A percentile compares a stretch with the other conserved stretches of the same genome.
Evolutionary conservation across 805 yeast species (phyloP).

Genomic region (Candida broadrunensis): DNA sequence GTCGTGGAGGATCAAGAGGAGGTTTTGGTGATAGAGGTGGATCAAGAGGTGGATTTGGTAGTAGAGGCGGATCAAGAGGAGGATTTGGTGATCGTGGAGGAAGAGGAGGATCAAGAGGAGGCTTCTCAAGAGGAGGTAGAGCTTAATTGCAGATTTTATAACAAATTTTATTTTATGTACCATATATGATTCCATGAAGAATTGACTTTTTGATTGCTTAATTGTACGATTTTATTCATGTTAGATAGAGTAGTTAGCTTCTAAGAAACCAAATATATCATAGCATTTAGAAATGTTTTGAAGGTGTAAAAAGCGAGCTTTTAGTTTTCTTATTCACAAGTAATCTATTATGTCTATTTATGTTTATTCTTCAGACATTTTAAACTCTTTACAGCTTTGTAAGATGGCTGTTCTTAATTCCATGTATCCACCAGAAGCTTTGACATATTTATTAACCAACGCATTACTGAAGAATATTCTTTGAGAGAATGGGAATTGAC

Average conservation of each 20-base stretch:
- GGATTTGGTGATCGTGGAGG: constrained; percentile 23
- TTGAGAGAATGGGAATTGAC: constrained; percentile 27
- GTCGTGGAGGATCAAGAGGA: constrained; percentile 46
- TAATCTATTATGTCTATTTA: no score
- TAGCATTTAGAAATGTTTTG: no score
- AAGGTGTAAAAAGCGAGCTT: no score
- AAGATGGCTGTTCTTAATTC: constrained; percentile 49
- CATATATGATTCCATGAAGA: background rate
- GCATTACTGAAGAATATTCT: constrained; percentile 54
- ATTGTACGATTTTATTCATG: background rate
- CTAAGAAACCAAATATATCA: background rate
- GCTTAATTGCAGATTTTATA: constrained; percentile 1
- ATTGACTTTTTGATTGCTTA: background rate
- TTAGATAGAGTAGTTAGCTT: constrained; percentile 1
- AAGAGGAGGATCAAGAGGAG: constrained; percentile 19
- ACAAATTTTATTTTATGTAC: background rate
- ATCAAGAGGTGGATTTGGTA: constrained; percentile 22
- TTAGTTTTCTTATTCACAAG: no score
- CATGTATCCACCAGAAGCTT: constrained; percentile 49
- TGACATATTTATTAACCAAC: constrained; percentile 24
- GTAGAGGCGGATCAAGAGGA: constrained; percentile 41
- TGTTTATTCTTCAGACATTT: background rate
- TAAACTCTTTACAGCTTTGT: constrained; percentile 43
- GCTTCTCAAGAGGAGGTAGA: no score
- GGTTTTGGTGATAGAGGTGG: constrained; percentile 39